Conservation (phyloP, 257 asterid species). For the Solanum paucissectum region DNA sequence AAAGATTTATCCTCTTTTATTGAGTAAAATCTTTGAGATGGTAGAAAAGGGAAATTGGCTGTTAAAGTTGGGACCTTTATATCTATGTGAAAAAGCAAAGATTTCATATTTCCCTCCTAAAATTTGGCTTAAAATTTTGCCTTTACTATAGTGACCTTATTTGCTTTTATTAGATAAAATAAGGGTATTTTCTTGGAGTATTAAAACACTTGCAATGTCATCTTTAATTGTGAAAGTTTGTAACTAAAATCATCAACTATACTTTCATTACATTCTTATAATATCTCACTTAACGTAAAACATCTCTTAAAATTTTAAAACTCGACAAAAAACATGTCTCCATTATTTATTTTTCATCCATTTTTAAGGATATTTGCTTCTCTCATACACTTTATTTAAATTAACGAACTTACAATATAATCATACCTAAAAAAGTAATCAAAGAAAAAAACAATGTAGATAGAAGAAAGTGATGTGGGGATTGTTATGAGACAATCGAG, state of each 20-base stretch:
- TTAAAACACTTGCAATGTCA: too few relatives aligned
- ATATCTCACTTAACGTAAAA: too few relatives aligned
- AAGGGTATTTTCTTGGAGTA: neutral
- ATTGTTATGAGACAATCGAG: neutral
- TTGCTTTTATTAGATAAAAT: neutral
- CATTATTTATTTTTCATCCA: neutral
- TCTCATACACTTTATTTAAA: neutral
- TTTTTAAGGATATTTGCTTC: neutral
- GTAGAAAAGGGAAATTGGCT: neutral
- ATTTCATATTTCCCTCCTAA: neutral
- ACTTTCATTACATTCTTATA: neutral
- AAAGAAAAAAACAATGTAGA: too few relatives aligned
- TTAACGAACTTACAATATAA: neutral
- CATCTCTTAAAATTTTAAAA: too few relatives aligned
- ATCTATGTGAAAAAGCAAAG: neutral
- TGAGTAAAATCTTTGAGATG: neutral
- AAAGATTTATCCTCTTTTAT: neutral
- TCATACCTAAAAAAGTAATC: too few relatives aligned
- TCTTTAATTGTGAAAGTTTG: neutral
- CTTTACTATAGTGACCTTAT: neutral
- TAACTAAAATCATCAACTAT: accelerated
- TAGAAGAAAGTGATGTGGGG: too few relatives aligned
- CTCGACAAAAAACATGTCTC: too few relatives aligned
- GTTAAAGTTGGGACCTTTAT: neutral
- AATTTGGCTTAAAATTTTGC: neutral